Evolutionary conservation across 2,329 filamentous ascomycete genomes (phyloP).

Genomic region (Calycina herbarum): DNA sequence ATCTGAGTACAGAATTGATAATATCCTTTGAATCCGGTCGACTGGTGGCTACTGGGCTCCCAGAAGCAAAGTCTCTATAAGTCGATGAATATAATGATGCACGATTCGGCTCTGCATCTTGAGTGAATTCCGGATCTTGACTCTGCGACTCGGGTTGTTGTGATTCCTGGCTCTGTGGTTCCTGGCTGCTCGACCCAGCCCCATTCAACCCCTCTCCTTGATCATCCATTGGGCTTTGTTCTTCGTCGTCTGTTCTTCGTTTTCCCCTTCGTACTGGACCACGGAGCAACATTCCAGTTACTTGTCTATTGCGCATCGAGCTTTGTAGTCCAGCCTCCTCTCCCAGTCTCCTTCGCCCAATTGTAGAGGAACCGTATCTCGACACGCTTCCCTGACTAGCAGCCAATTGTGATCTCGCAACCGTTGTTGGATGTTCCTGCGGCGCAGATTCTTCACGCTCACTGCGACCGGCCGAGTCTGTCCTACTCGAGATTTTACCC

Average conservation of each 20-base stretch:
- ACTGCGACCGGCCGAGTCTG: constrained; percentile 27
- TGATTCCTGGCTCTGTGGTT: constrained; percentile 31
- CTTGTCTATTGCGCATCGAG: constrained; percentile 76
- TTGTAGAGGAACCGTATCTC: constrained; percentile 50
- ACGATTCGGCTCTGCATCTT: constrained; percentile 36
- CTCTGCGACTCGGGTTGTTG: constrained; percentile 28
- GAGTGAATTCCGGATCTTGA: constrained; percentile 30
- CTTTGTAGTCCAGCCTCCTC: constrained; percentile 68
- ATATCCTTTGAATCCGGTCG: constrained; percentile 29
- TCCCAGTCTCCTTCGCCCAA: constrained; percentile 52
- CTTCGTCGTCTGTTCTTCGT: constrained; percentile 54
- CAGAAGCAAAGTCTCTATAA: constrained; percentile 46
- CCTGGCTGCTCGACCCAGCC: constrained; percentile 34
- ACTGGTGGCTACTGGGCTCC: constrained; percentile 43
- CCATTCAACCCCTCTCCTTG: constrained; percentile 35
- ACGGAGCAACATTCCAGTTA: constrained; percentile 75
- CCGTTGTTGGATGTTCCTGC: constrained; percentile 46
- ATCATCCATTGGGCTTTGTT: constrained; percentile 42
- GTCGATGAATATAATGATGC: constrained; percentile 36
- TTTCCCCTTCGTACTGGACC: constrained; percentile 77
- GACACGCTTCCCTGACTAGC: constrained; percentile 54
- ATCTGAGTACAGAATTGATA: constrained; percentile 30
- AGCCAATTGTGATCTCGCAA: constrained; percentile 48
- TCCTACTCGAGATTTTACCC: constrained; percentile 27
- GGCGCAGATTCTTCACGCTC: constrained; percentile 28